Evolutionary conservation across 768 basidiomycete genomes (phyloP).

Genomic region (Tremella mesenterica): DNA sequence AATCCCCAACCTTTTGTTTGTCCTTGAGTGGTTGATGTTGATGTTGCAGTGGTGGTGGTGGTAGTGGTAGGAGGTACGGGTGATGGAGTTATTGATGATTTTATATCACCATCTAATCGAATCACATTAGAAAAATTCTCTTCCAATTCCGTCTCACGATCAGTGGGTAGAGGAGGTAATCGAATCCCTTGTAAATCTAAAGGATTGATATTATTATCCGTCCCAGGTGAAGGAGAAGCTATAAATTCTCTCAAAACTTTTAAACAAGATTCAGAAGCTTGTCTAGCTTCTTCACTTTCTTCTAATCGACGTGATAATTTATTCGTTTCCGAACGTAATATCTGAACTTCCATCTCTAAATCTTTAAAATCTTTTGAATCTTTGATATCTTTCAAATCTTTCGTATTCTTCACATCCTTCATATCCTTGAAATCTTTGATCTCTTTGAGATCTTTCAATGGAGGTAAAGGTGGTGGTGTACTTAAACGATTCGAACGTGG

Average conservation of each 20-base stretch:
- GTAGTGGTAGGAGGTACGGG: too few relatives aligned
- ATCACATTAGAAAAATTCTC: neutral
- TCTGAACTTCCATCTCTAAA: conserved; percentile 6
- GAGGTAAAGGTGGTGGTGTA: neutral
- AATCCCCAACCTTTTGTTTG: conserved; percentile 25
- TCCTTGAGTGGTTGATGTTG: conserved; percentile 4
- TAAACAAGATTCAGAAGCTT: conserved; percentile 79
- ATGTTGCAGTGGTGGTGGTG: conserved; percentile 1
- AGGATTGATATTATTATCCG: neutral
- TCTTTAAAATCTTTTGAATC: too few relatives aligned
- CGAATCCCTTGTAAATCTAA: conserved; percentile 23
- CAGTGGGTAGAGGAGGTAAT: conserved; percentile 46
- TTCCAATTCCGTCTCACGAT: conserved; percentile 33
- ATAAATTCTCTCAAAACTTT: conserved; percentile 66
- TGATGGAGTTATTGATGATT: too few relatives aligned
- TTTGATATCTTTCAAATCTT: too few relatives aligned
- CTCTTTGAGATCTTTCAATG: neutral
- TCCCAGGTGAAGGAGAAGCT: conserved; percentile 11
- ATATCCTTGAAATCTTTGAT: too few relatives aligned
- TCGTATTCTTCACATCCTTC: too few relatives aligned
- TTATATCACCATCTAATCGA: neutral
- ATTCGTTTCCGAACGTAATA: conserved; percentile 55
- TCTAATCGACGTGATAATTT: conserved; percentile 57
- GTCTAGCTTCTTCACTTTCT: conserved; percentile 72
- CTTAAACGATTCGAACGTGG: neutral